Evolutionary conservation across 2,329 filamentous ascomycete species (phyloP), one percentile per base, ranked within the genome.

Genomic region (Pseudogymnoascus sp.): DNA sequence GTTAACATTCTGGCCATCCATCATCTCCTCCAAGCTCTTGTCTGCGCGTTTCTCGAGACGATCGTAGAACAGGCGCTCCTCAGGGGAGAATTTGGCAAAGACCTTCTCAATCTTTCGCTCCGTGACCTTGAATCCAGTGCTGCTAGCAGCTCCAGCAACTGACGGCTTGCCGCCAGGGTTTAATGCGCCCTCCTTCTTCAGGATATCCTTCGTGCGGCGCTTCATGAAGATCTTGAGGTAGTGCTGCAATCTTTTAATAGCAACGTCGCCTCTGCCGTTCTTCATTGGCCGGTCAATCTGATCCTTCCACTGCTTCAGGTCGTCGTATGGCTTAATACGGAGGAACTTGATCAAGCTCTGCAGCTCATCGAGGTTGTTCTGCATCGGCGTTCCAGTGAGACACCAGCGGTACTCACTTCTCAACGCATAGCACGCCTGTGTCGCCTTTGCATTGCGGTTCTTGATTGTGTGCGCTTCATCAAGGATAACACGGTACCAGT

Each of bases 401-500:
- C 94, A 97, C 94, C 94, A 99, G 65, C 94, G 83, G 70, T 96
- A 97, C 73, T 94, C 89, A 19, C 91, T 87, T 31, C 88, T 81
- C 33, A 99, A 77, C 1, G 90, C 90, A 72, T 88, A 99, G 67
- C 90, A 94, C 1, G 94, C 92, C 73, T 96, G 92, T 1, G 93
- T 96, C 41, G 91, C 88, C 76, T 99, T 99, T 21, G 94, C 92
- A 68, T 95, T 96, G 66, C 93, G 88, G 72, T 99, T 99, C 78
- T 99, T 99, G 82, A 99, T 97, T 1, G 90, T 96, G 74, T 99
- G 94, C 1, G 94, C 94, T 77, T 99, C 94, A 66, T 99, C 94
- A 2, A 99, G 82, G 66, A 99, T 93, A 65, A 97, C 84, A 60
- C 94, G 89, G 78, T 94, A 97, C 94, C 94, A 99, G 70, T 93